A percentile compares a stretch with the other conserved stretches of the same genome.
Evolutionary conservation across 2,329 filamentous ascomycete genomes (phyloP).

Genomic region (Sarocladium oryzae): DNA sequence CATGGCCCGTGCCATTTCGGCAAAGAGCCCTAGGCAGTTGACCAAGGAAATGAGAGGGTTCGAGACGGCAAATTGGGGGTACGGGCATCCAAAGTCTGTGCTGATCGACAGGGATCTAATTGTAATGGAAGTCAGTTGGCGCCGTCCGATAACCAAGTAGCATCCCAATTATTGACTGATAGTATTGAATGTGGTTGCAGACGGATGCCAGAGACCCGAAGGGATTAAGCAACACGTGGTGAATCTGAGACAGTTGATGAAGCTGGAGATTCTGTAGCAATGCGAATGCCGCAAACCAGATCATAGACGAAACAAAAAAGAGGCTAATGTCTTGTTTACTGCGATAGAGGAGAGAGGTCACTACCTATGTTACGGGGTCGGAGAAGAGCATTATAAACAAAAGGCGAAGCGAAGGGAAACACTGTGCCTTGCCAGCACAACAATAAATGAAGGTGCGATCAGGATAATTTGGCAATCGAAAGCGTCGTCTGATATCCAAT

Average conservation of each 20-base stretch:
- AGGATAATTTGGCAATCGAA: not conserved
- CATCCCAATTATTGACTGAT: not conserved
- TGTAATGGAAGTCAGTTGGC: not conserved
- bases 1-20: not conserved
- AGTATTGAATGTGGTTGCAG: not conserved
- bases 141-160: not conserved
- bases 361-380: no score
- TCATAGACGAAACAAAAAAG: not conserved
- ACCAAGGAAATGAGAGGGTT: not conserved
- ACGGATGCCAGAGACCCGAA: not conserved
- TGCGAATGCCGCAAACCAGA: not conserved
- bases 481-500: not conserved
- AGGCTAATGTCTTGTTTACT: slow-evolving; percentile 2
- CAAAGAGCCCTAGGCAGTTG: slow-evolving; percentile 2
- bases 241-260: slow-evolving; percentile 3
- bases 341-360: not conserved
- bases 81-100: slow-evolving; percentile 2
- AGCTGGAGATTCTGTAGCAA: slow-evolving; percentile 2
- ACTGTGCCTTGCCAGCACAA: not conserved
- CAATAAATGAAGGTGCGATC: not conserved
- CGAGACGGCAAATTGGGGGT: not conserved
- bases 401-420: not conserved
- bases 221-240: not conserved
- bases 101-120: slow-evolving; percentile 10
- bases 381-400: no score